These are phyloP conservation scores for Diplotaxis tenuifolia DNA, from an alignment of 345 rosid genomes.

Conservation along the genomic window DNA sequence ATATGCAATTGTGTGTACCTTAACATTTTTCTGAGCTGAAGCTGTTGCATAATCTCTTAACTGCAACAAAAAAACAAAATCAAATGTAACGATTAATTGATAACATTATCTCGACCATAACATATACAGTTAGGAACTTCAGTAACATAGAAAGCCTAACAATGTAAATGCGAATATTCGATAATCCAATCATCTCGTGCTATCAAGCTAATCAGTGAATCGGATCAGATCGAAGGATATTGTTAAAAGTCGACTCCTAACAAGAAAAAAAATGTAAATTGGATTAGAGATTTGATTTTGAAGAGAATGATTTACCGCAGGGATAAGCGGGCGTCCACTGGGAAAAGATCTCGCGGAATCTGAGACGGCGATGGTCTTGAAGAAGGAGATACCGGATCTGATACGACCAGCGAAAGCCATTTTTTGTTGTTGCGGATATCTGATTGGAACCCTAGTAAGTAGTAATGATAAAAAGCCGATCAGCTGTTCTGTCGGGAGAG, in stretches of 20 bases:
- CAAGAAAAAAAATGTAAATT: background rate
- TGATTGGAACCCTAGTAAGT: conserved; percentile 46
- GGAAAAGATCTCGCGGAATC: conserved; percentile 45
- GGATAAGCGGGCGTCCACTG: conserved; percentile 42
- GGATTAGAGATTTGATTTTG: conserved; percentile 6
- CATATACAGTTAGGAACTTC: background rate
- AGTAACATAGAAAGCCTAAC: background rate
- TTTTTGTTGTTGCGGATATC: conserved; percentile 23
- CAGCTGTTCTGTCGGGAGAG: conserved; percentile 1
- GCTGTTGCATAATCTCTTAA: conserved; percentile 55
- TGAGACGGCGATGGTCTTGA: conserved; percentile 46
- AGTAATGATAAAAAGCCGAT: conserved; percentile 4
- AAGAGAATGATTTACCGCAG: conserved; percentile 47
- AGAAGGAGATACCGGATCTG: conserved; percentile 64
- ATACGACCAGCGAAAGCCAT: conserved; percentile 68
- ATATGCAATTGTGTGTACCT: conserved; percentile 44
- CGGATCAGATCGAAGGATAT: background rate
- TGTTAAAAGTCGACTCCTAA: background rate
- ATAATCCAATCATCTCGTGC: background rate
- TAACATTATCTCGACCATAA: conserved; percentile 1
- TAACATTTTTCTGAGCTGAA: conserved; percentile 48
- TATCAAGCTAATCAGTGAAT: background rate
- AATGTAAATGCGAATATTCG: background rate
- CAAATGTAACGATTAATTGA: background rate
- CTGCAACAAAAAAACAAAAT: conserved; percentile 35